Evolutionary conservation across 192 early-diverging fungal species (phyloP).

Genomic region (Coemansia sp.): DNA sequence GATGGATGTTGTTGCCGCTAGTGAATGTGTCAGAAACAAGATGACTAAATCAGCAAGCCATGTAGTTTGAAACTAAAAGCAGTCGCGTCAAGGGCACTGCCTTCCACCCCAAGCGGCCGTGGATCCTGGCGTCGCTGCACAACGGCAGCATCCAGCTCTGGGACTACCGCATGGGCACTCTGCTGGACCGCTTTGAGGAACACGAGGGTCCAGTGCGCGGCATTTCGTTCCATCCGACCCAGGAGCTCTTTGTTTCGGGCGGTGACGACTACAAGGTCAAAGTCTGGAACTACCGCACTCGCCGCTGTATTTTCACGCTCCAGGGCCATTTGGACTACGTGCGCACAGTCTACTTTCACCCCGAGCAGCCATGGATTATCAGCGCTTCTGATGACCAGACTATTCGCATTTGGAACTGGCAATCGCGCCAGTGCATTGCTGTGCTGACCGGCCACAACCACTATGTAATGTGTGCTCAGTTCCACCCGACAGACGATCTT

Average conservation of each 20-base stretch:
- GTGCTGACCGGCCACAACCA: conserved; percentile 98
- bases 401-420: conserved; percentile 99
- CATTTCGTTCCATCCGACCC: conserved; percentile 92
- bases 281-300: conserved; percentile 99
- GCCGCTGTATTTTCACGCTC: conserved; percentile 93
- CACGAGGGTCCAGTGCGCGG: conserved; percentile 98
- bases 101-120: conserved; percentile 97
- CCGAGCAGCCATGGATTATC: conserved; percentile 98
- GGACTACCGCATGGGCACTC: conserved; percentile 99
- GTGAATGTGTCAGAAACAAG: neutral
- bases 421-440: conserved; percentile 95
- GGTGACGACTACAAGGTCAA: conserved; percentile 99
- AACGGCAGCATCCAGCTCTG: conserved; percentile 98
- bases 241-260: conserved; percentile 95
- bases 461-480: conserved; percentile 98
- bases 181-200: conserved; percentile 97
- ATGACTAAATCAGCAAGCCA: neutral
- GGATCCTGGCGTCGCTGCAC: conserved; percentile 96
- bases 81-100: conserved; percentile 92
- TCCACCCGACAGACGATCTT: conserved; percentile 97
- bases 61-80: conserved; percentile 10
- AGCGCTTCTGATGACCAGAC: conserved; percentile 97
- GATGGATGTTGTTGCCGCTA: too few species aligned
- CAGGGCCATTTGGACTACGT: conserved; percentile 99
- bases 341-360: conserved; percentile 94